Percentiles rank a stretch among this genome's conserved stretches.
phyloP scores from a whole-genome alignment of 768 basidiomycete species.

The Clitopilus passeckerianus region DNA sequence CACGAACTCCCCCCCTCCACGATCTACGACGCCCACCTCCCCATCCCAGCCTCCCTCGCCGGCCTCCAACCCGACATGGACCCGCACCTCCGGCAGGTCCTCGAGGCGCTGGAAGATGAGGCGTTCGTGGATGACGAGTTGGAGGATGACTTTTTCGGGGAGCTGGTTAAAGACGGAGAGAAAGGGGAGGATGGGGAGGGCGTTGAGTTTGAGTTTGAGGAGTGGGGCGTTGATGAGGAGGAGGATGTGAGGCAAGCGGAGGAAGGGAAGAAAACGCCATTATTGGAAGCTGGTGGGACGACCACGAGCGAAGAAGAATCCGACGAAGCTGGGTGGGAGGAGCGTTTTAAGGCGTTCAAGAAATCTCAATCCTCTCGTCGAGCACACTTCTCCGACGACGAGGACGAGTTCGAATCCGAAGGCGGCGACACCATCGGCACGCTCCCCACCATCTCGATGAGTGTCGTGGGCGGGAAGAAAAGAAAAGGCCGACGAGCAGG shows the following conservation, averaged over 20 bases:
- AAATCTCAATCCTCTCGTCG: conserved; percentile 32
- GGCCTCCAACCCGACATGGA: conserved; percentile 97
- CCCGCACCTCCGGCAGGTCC: conserved; percentile 84
- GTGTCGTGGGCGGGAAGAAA: conserved; percentile 76
- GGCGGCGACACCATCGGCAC: conserved; percentile 77
- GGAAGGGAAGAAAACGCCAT: background rate
- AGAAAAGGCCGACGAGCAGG: conserved; percentile 44
- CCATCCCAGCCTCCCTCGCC: conserved; percentile 74
- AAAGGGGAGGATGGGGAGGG: conserved; percentile 41
- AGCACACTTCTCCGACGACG: conserved; percentile 19
- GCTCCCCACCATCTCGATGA: conserved; percentile 50
- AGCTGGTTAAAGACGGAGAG: conserved; percentile 71
- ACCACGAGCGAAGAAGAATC: conserved; percentile 23
- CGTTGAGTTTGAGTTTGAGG: conserved; percentile 62
- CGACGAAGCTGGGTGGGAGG: conserved; percentile 53
- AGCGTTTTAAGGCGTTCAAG: conserved; percentile 80
- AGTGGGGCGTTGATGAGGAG: conserved; percentile 33
- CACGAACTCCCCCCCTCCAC: conserved; percentile 64
- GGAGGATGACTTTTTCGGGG: conserved; percentile 72
- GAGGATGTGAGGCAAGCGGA: conserved; percentile 20
- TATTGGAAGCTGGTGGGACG: conserved; percentile 12
- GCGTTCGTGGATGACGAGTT: conserved; percentile 81
- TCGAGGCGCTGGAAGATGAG: conserved; percentile 95
- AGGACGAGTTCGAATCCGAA: conserved; percentile 47
- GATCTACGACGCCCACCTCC: conserved; percentile 65